A percentile compares a stretch with the other conserved stretches of the same genome.
Conservation (phyloP, 1,284 basidiomycete genomes). For the Takashimella tepidaria region DNA sequence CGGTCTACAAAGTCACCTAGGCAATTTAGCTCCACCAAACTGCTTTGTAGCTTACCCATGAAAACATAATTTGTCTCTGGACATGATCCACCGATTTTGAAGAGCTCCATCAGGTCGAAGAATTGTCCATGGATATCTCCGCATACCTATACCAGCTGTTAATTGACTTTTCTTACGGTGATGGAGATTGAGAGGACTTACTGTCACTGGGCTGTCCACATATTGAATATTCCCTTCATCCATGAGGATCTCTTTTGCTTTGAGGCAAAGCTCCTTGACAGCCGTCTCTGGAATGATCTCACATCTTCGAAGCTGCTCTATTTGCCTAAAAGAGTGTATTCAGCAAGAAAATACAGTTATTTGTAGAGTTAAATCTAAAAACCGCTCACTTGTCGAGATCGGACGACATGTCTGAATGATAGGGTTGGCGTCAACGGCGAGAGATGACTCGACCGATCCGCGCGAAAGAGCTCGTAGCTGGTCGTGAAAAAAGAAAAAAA, state of each 20-base stretch:
- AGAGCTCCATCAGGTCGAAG: constrained; percentile 94
- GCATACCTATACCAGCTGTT: constrained; percentile 64
- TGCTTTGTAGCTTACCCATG: constrained; percentile 88
- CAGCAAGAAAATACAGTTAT: too few species aligned
- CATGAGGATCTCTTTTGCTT: constrained; percentile 91
- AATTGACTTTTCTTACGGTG: too few species aligned
- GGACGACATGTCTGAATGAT: constrained; percentile 32
- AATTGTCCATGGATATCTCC: constrained; percentile 99
- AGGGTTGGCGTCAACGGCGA: background rate
- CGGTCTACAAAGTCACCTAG: constrained; percentile 90
- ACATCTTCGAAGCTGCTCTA: constrained; percentile 82
- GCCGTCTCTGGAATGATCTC: constrained; percentile 89
- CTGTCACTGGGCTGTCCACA: constrained; percentile 93
- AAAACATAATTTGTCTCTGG: constrained; percentile 97
- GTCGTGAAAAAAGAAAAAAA: too few species aligned
- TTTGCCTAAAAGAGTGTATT: constrained; percentile 54
- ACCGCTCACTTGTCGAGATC: constrained; percentile 37
- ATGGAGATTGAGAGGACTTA: constrained; percentile 49
- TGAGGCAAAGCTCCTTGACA: constrained; percentile 87
- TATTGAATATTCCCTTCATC: constrained; percentile 97
- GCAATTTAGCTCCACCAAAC: too few species aligned
- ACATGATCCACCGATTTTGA: constrained; percentile 90
- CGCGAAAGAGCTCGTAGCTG: too few species aligned
- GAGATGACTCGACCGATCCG: too few species aligned
- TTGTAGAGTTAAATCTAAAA: background rate